These are phyloP conservation scores for Plasmodium chabaudi DNA, from an alignment of 169 alveolate species.

Conservation along the genomic window DNA sequence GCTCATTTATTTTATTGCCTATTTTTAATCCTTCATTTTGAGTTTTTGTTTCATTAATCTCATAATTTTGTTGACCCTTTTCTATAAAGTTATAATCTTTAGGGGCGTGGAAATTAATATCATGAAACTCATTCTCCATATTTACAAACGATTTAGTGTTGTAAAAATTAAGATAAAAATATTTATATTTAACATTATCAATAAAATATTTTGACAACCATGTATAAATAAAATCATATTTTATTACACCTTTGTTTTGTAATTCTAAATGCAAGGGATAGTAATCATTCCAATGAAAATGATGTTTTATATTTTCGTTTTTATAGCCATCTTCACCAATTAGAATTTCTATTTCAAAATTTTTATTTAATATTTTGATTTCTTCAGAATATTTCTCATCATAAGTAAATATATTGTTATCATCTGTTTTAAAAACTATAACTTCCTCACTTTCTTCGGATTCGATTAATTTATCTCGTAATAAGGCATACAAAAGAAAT, in stretches of 20 bases:
- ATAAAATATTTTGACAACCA: slow-evolving; percentile 52
- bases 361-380: slow-evolving; percentile 24
- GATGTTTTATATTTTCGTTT: slow-evolving; percentile 21
- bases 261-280: slow-evolving; percentile 44
- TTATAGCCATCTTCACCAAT: slow-evolving; percentile 21
- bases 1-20: neutral
- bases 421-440: slow-evolving; percentile 40
- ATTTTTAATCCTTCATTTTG: neutral
- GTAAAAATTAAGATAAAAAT: slow-evolving; percentile 44
- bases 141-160: neutral
- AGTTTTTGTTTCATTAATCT: neutral
- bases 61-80: neutral
- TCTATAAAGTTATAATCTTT: slow-evolving; percentile 22
- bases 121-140: slow-evolving; percentile 5
- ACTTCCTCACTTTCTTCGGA: slow-evolving; percentile 21
- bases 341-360: slow-evolving; percentile 53
- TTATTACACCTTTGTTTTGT: slow-evolving; percentile 55
- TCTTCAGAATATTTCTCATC: slow-evolving; percentile 56
- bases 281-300: slow-evolving; percentile 33
- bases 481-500: slow-evolving; percentile 25
- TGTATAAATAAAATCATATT: slow-evolving; percentile 22
- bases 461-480: slow-evolving; percentile 50
- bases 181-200: slow-evolving; percentile 12
- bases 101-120: slow-evolving; percentile 10
- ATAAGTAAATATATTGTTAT: slow-evolving; percentile 36